These are phyloP conservation scores for Dactylonectria macrodidyma DNA, from an alignment of 2,329 filamentous ascomycete genomes.

Conservation along the genomic window DNA sequence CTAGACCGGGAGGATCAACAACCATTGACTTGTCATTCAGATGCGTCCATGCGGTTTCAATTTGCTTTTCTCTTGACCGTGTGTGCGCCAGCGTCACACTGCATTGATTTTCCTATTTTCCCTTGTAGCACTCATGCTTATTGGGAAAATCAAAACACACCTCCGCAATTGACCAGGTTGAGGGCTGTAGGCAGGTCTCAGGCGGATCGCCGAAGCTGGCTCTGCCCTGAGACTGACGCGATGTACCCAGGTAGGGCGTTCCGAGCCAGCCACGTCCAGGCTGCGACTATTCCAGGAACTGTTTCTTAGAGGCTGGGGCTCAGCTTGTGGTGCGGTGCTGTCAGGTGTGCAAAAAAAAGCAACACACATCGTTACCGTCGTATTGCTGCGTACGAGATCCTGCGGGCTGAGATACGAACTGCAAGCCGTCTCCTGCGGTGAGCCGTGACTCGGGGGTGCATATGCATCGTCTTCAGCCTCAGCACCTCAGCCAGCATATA, in stretches of 20 bases:
- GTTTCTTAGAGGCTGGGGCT: slow-evolving; percentile 14
- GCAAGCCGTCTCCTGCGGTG: not conserved
- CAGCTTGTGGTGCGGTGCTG: slow-evolving; percentile 1
- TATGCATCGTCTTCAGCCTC: not conserved
- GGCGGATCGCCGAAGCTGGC: slow-evolving; percentile 5
- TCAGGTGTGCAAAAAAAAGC: not conserved
- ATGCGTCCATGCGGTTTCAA: slow-evolving; percentile 3
- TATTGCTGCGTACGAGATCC: slow-evolving; percentile 13
- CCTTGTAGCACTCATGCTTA: not conserved
- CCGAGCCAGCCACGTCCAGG: slow-evolving; percentile 11
- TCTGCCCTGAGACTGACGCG: slow-evolving; percentile 28
- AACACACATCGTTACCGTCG: not conserved
- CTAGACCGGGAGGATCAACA: slow-evolving; percentile 3
- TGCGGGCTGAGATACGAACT: not conserved
- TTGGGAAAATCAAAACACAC: not conserved
- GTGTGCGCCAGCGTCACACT: not conserved
- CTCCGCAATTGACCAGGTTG: not conserved
- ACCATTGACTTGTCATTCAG: slow-evolving; percentile 8
- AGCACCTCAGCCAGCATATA: not conserved
- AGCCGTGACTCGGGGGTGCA: not conserved
- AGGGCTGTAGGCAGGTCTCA: slow-evolving; percentile 20
- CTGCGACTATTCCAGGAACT: not conserved
- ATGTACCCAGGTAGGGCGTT: not conserved
- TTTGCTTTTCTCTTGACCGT: not conserved
- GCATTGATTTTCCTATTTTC: not conserved